A percentile compares a stretch with the other conserved stretches of the same genome.
Evolutionary conservation across 495 filamentous ascomycete genomes (phyloP).

Genomic region (Parathielavia hyrcaniae): DNA sequence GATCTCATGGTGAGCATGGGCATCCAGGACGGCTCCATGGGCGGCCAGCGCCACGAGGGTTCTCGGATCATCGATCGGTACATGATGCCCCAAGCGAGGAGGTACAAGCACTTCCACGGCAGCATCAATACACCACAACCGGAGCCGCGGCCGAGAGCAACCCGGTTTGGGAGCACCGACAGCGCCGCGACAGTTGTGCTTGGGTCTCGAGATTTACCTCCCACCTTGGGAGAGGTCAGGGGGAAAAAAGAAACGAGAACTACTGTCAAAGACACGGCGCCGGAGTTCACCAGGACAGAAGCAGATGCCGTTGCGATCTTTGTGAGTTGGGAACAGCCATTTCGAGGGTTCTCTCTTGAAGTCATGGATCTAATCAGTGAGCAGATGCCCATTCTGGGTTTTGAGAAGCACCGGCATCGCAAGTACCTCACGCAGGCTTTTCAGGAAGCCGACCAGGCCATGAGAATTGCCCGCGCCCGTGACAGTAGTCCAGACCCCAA

Average conservation of each 20-base stretch:
- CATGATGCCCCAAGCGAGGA: constrained; percentile 18
- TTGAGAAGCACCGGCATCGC: constrained; percentile 19
- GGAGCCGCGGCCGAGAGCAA: neutral
- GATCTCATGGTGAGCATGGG: constrained; percentile 17
- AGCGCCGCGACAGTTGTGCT: constrained; percentile 13
- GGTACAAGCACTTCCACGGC: constrained; percentile 16
- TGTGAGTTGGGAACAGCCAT: neutral
- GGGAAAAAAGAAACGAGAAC: neutral
- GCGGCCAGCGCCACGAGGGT: constrained; percentile 20
- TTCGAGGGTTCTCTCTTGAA: neutral
- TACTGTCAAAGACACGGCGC: neutral
- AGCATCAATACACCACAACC: neutral
- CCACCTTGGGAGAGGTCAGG: constrained; percentile 2
- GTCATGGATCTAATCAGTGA: neutral
- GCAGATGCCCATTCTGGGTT: constrained; percentile 19
- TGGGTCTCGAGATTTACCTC: constrained; percentile 5
- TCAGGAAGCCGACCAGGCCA: constrained; percentile 8
- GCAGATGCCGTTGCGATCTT: constrained; percentile 17
- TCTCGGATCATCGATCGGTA: constrained; percentile 21
- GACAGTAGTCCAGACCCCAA: constrained; percentile 10
- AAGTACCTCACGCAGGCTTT: constrained; percentile 16
- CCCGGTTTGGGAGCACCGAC: constrained; percentile 7
- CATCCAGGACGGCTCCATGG: constrained; percentile 17
- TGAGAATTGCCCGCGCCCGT: constrained; percentile 4
- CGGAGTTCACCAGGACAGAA: neutral